Conservation (phyloP, 164 flowering plant species). For the Vitis rotundifolia region DNA sequence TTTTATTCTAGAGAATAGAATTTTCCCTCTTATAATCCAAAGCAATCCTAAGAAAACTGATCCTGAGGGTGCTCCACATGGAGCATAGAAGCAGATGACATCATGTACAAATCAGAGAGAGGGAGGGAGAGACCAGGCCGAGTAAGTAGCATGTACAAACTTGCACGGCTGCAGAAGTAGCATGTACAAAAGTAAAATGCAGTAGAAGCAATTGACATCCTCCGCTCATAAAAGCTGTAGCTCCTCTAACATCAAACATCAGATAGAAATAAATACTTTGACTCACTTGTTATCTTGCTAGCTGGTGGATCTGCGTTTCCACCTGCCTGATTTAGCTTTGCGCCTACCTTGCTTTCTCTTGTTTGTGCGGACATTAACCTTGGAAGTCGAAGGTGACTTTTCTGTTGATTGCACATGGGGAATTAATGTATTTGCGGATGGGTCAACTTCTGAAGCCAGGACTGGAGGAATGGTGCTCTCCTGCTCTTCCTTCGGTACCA, state of each 20-base stretch:
- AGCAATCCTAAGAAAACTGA: background rate
- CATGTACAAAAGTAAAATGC: background rate
- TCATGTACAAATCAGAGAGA: background rate
- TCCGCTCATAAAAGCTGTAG: background rate
- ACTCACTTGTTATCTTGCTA: background rate
- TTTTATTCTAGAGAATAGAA: too few relatives aligned
- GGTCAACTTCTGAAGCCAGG: background rate
- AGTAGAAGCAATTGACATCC: background rate
- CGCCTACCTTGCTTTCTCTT: slow-evolving; percentile 38
- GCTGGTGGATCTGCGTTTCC: slow-evolving; percentile 9
- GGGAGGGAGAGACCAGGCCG: background rate
- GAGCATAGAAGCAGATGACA: background rate
- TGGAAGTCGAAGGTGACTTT: slow-evolving; percentile 21
- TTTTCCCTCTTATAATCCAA: too few relatives aligned
- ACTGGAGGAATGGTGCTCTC: background rate
- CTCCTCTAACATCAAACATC: background rate
- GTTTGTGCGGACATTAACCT: slow-evolving; percentile 21
- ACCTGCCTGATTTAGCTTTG: slow-evolving; percentile 21
- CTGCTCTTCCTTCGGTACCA: background rate
- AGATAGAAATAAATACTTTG: background rate
- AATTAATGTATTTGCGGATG: background rate
- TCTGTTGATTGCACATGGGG: slow-evolving; percentile 8
- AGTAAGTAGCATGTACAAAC: slow-evolving; percentile 2
- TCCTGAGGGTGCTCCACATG: background rate
- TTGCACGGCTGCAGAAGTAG: background rate